Evolutionary conservation across 225 moss, liverwort and hornwort genomes (phyloP).

Genomic region (Pseudisothecium myosuroides): DNA sequence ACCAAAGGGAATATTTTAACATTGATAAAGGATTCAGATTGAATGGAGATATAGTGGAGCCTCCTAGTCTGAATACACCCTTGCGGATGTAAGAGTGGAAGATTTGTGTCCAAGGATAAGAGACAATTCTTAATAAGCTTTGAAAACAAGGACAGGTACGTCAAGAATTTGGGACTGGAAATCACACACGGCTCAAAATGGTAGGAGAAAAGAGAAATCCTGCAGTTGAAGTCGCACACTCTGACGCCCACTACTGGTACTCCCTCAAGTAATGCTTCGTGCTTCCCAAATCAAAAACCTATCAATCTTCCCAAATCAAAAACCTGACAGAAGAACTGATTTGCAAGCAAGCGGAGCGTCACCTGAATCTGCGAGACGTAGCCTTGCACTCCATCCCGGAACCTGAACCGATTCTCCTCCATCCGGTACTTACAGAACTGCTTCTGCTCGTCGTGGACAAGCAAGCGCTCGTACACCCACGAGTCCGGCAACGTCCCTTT

Average conservation of each 20-base stretch:
- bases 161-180: background rate
- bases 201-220: background rate
- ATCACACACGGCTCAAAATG: background rate
- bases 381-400: constrained; percentile 11
- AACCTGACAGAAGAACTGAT: background rate
- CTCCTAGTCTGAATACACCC: background rate
- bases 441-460: constrained; percentile 1
- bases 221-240: background rate
- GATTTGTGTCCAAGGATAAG: background rate
- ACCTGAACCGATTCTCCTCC: constrained; percentile 15
- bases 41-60: background rate
- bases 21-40: background rate
- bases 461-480: constrained; percentile 31
- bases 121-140: background rate
- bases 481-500: constrained; percentile 1
- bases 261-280: background rate
- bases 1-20: background rate
- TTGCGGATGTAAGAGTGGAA: background rate
- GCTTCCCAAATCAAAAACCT: background rate
- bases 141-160: background rate
- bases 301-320: background rate
- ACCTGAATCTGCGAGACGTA: constrained; percentile 34
- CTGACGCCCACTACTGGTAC: background rate
- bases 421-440: constrained; percentile 8
- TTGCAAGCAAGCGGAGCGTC: background rate